Evolutionary conservation across 352 stramenopile genomes (phyloP).

Genomic region (Pythium guiyangense): DNA sequence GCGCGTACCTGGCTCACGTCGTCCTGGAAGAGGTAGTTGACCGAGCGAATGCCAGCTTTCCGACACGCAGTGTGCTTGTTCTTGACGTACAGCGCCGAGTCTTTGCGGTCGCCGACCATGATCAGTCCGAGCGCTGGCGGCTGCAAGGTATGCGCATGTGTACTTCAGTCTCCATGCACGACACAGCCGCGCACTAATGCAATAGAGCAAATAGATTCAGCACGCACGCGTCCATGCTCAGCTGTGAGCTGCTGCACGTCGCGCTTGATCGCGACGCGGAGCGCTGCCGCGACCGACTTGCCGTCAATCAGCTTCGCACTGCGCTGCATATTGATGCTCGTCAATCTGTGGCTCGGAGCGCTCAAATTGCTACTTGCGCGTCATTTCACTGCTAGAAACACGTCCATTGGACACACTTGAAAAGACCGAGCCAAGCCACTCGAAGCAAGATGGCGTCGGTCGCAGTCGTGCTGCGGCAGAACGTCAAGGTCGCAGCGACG

Average conservation of each 20-base stretch:
- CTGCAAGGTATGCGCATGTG: constrained; percentile 24
- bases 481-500: constrained; percentile 21
- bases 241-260: constrained; percentile 51
- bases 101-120: constrained; percentile 95
- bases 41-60: constrained; percentile 91
- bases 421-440: too few relatives aligned
- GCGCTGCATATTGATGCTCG: too few relatives aligned
- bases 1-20: constrained; percentile 44
- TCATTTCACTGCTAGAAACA: neutral
- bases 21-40: constrained; percentile 83
- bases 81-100: constrained; percentile 97
- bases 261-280: constrained; percentile 52
- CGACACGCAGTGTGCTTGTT: constrained; percentile 97
- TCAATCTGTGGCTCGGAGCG: neutral
- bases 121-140: constrained; percentile 96
- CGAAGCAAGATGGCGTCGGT: neutral
- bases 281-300: constrained; percentile 59
- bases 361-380: neutral
- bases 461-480: neutral
- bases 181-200: neutral
- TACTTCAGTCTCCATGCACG: neutral
- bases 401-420: too few relatives aligned
- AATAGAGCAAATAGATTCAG: neutral
- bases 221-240: constrained; percentile 42
- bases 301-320: constrained; percentile 61